Evolutionary conservation across 2,329 filamentous ascomycete species (phyloP).

Genomic region (Cercospora berteroae): DNA sequence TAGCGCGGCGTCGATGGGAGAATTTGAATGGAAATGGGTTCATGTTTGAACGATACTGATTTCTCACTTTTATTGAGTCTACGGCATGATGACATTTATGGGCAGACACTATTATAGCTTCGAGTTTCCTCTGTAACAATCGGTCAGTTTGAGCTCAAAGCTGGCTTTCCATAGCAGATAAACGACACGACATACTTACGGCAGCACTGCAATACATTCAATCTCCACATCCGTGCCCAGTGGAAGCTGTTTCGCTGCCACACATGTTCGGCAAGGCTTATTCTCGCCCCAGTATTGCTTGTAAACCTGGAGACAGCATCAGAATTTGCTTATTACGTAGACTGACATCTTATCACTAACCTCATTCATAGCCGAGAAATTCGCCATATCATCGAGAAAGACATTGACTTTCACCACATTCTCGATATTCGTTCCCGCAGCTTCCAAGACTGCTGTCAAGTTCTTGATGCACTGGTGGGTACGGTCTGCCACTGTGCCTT

Average conservation of each 20-base stretch:
- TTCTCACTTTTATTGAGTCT: not conserved
- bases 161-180: not conserved
- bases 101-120: constrained; percentile 6
- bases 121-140: constrained; percentile 3
- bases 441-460: constrained; percentile 58
- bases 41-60: not conserved
- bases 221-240: constrained; percentile 54
- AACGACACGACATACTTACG: constrained; percentile 26
- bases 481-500: constrained; percentile 57
- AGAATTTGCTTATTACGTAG: not conserved
- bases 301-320: constrained; percentile 41
- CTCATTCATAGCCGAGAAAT: constrained; percentile 61
- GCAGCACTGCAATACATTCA: constrained; percentile 48
- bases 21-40: not conserved
- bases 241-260: constrained; percentile 53
- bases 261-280: constrained; percentile 44
- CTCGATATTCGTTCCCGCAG: constrained; percentile 57
- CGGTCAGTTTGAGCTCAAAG: constrained; percentile 3
- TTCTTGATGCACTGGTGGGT: constrained; percentile 60
- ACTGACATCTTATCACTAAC: not conserved
- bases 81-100: not conserved
- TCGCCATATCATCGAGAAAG: constrained; percentile 63
- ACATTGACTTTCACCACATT: constrained; percentile 68
- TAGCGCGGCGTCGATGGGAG: constrained; percentile 8
- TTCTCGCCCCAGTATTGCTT: constrained; percentile 35